A percentile compares a stretch with the other conserved stretches of the same genome.
Evolutionary conservation across 208 protist species (phyloP).

Genomic region (Trypanosoma melophagium): DNA sequence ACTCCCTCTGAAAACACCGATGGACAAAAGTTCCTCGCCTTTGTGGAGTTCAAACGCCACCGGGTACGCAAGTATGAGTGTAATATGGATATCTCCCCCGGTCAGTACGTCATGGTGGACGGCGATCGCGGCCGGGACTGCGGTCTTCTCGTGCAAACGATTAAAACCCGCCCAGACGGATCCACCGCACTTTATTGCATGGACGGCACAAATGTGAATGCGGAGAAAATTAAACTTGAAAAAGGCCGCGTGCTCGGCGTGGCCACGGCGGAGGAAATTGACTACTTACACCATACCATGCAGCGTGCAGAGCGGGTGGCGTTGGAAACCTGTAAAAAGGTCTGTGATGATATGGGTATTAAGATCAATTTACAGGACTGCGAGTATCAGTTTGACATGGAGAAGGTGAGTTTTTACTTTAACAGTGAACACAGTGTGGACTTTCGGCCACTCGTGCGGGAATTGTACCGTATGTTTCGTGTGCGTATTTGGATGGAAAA

Average conservation of each 20-base stretch:
- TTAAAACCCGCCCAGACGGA: slow-evolving; percentile 40
- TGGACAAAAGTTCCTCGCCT: slow-evolving; percentile 47
- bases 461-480: slow-evolving; percentile 88
- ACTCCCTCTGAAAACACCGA: not conserved
- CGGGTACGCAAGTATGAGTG: slow-evolving; percentile 77
- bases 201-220: slow-evolving; percentile 65
- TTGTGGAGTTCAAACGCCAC: slow-evolving; percentile 86
- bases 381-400: slow-evolving; percentile 93
- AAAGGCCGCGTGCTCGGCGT: slow-evolving; percentile 69
- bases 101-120: slow-evolving; percentile 86
- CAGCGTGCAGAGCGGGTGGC: slow-evolving; percentile 77
- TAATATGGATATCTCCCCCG: slow-evolving; percentile 53
- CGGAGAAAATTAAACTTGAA: slow-evolving; percentile 79
- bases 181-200: slow-evolving; percentile 53
- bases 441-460: slow-evolving; percentile 84
- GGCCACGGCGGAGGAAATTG: slow-evolving; percentile 70
- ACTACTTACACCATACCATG: slow-evolving; percentile 77
- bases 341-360: slow-evolving; percentile 77
- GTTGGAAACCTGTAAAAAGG: slow-evolving; percentile 83
- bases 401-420: slow-evolving; percentile 93
- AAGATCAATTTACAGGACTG: slow-evolving; percentile 79
- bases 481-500: slow-evolving; percentile 94
- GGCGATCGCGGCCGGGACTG: slow-evolving; percentile 87
- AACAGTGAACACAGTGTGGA: slow-evolving; percentile 87
- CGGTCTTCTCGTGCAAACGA: slow-evolving; percentile 80